Conservation (phyloP, 306 rosid species). For the Erythrophleum fordii region DNA sequence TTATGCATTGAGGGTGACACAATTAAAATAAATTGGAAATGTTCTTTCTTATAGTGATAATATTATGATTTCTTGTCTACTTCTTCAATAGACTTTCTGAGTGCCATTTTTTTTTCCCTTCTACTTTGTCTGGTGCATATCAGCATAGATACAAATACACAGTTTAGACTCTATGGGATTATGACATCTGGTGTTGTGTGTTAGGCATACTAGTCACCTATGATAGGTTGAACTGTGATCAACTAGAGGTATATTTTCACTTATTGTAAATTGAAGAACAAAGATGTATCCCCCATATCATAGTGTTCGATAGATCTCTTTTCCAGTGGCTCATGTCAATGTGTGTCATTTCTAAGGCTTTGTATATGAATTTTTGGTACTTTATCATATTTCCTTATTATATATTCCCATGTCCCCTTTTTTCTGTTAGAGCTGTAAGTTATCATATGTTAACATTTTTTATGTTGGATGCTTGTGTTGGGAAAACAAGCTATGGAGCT, state of each 20-base stretch:
- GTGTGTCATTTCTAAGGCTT: background rate
- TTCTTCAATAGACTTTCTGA: constrained; percentile 13
- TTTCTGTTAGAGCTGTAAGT: constrained; percentile 16
- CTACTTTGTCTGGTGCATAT: background rate
- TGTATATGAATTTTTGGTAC: background rate
- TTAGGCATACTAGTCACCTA: constrained; percentile 8
- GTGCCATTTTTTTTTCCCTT: background rate
- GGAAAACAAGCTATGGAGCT: no score
- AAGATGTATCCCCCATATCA: constrained; percentile 6
- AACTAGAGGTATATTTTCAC: background rate
- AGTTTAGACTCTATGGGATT: background rate
- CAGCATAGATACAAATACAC: constrained; percentile 11
- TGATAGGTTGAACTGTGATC: constrained; percentile 17
- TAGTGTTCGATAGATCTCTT: constrained; percentile 10
- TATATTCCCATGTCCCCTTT: background rate
- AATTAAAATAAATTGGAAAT: background rate
- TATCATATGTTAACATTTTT: constrained; percentile 6
- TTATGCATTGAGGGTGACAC: background rate
- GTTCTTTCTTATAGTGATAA: constrained; percentile 7
- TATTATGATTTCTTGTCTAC: constrained; percentile 8
- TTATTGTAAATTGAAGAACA: constrained; percentile 7
- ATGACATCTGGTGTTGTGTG: background rate
- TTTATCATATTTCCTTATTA: background rate
- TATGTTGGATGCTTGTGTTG: background rate
- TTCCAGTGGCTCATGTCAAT: constrained; percentile 6